Conservation (phyloP, 164 flowering plant species). For the Akebia trifoliata region DNA sequence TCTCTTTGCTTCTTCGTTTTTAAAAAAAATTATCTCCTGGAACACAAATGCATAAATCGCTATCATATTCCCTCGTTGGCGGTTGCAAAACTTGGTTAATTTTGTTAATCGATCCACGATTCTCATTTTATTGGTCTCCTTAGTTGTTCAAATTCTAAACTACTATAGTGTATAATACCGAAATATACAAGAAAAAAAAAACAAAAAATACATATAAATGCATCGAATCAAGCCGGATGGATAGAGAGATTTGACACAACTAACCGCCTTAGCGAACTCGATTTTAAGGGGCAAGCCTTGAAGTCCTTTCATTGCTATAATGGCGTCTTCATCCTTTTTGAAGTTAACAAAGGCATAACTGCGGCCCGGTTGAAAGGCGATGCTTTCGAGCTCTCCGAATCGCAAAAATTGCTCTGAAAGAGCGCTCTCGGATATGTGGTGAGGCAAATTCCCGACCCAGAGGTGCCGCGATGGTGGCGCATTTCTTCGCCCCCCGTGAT, state of each 20-base stretch:
- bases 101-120: too few species aligned
- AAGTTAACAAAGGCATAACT: slow-evolving; percentile 85
- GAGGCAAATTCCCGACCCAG: slow-evolving; percentile 88
- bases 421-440: slow-evolving; percentile 33
- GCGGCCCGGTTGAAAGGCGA: slow-evolving; percentile 72
- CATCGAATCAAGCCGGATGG: slow-evolving; percentile 7
- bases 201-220: background rate
- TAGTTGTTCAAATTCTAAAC: background rate
- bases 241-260: slow-evolving; percentile 49
- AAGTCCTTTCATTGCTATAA: slow-evolving; percentile 58
- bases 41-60: too few species aligned
- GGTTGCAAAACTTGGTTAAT: too few species aligned
- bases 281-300: slow-evolving; percentile 79
- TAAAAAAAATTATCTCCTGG: too few species aligned
- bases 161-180: background rate
- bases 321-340: slow-evolving; percentile 62
- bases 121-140: too few species aligned
- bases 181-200: background rate
- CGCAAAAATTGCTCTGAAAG: slow-evolving; percentile 48
- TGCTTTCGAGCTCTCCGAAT: slow-evolving; percentile 73
- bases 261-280: slow-evolving; percentile 98
- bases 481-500: slow-evolving; percentile 23
- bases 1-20: too few species aligned
- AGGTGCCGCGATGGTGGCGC: slow-evolving; percentile 75
- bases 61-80: too few species aligned